Evolutionary conservation across 345 rosid genomes (phyloP).

Genomic region (Anastatica hierochuntica): DNA sequence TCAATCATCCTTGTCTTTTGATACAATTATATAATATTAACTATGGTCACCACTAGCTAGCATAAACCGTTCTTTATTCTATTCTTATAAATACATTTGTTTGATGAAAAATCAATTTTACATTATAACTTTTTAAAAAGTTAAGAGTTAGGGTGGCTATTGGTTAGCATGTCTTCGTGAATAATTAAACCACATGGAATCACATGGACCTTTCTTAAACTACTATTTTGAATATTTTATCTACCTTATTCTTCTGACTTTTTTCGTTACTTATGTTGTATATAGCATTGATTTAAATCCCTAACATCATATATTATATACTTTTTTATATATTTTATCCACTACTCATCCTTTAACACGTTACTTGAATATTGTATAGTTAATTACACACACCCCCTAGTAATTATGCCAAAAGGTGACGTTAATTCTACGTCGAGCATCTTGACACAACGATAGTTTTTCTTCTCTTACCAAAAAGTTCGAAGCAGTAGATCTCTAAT

Average conservation of each 20-base stretch:
- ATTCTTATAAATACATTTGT: too few species aligned
- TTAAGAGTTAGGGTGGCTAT: not conserved
- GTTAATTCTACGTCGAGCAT: too few species aligned
- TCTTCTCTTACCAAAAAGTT: too few species aligned
- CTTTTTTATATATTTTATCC: not conserved
- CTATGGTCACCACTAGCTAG: not conserved
- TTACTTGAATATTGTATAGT: too few species aligned
- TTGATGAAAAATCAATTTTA: too few species aligned
- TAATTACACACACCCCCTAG: too few species aligned
- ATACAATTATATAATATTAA: not conserved
- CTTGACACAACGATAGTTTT: too few species aligned
- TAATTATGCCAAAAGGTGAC: too few species aligned
- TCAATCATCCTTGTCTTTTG: not conserved
- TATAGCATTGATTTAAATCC: not conserved
- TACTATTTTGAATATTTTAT: constrained; percentile 6
- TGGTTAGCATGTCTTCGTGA: constrained; percentile 15
- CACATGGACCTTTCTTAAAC: constrained; percentile 10
- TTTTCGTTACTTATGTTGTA: not conserved
- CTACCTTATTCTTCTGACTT: not conserved
- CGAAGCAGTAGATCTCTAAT: too few species aligned
- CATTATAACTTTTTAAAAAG: too few species aligned
- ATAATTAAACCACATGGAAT: constrained; percentile 8
- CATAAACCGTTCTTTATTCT: too few species aligned
- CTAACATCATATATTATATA: not conserved
- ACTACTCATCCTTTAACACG: not conserved